phyloP scores from a whole-genome alignment of 371 early-diverging fungal genomes.

The Mucor indicus region DNA sequence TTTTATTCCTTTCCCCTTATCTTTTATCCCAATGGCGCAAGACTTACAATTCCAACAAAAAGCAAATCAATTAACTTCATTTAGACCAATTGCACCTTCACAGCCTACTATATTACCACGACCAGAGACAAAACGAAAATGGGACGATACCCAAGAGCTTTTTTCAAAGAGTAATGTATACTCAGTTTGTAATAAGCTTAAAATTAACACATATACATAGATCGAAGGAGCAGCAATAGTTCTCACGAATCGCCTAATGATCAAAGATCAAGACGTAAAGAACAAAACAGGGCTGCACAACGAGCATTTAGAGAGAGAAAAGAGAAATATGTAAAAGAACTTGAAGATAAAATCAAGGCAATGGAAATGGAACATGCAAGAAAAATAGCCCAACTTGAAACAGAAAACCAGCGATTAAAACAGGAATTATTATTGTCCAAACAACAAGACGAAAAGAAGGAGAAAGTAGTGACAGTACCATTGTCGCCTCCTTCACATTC shows the following conservation, averaged over 20 bases:
- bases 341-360: constrained; percentile 64
- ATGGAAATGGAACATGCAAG: constrained; percentile 49
- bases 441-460: neutral
- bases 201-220: neutral
- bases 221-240: constrained; percentile 5
- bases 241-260: constrained; percentile 18
- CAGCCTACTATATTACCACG: constrained; percentile 11
- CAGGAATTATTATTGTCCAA: neutral
- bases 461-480: neutral
- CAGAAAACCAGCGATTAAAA: constrained; percentile 29
- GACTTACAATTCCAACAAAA: too few relatives aligned
- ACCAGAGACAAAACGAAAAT: constrained; percentile 14
- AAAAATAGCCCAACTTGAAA: constrained; percentile 18
- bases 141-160: neutral
- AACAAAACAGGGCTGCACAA: constrained; percentile 81
- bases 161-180: neutral
- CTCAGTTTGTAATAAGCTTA: too few relatives aligned
- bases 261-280: constrained; percentile 59
- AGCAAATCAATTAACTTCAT: constrained; percentile 2
- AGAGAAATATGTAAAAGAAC: constrained; percentile 64
- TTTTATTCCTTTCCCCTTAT: too few relatives aligned
- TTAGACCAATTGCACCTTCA: constrained; percentile 23
- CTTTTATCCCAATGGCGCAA: too few relatives aligned
- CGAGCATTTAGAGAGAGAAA: constrained; percentile 76
- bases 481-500: neutral